Base-by-base conservation (phyloP, 2,329 filamentous ascomycete genomes). In the Fusarium sp. region DNA sequence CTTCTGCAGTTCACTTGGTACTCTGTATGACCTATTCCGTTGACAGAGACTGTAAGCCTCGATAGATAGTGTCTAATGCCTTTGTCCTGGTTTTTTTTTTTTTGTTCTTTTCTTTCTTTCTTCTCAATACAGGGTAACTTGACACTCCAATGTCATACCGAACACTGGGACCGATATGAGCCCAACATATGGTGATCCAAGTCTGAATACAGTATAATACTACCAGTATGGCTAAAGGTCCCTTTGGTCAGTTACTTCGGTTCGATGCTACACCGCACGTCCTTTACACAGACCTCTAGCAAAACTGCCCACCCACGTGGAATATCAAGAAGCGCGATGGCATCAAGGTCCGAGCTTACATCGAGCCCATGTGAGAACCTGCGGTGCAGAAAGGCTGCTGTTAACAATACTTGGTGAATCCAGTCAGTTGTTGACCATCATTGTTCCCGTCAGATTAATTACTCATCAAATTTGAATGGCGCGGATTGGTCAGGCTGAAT, bases 221-320 rank as follows among this genome's bases (percentile, higher is more conserved):
- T 36, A 17, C 8, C 15, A 36, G 34, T n/a, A 36, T 5, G 17
- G 34, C 11, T n/a, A 6, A 36, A 17, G 17, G 17, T n/a, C 34
- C 4, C 4, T 36, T 36, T 11, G 34, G 14, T n/a, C 17, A 36
- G 17, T 36, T 7, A 36, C 17, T n/a, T n/a, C 8, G 34, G n/a
- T 10, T n/a, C 17, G 47, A 21, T 39, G 63, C 40, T 32, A 19
- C 26, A 63, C 65, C 51, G 65, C 70, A 70, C 62, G 65, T 51
- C 19, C 53, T 52, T 28, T 39, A 47, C 58, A 61, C 62, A 61
- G 63, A 51, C 62, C 53, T 60, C 52, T 49, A 51, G 56, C 28
- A 55, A 56, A 56, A 43, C 47, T 39, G 49, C 30, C 39, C 53
- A 59, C 52, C 64, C 56, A 54, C 56, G 63, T 62, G 65, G 69